phyloP scores from a whole-genome alignment of 2,329 filamentous ascomycete genomes.

The Westerdykella ornata region DNA sequence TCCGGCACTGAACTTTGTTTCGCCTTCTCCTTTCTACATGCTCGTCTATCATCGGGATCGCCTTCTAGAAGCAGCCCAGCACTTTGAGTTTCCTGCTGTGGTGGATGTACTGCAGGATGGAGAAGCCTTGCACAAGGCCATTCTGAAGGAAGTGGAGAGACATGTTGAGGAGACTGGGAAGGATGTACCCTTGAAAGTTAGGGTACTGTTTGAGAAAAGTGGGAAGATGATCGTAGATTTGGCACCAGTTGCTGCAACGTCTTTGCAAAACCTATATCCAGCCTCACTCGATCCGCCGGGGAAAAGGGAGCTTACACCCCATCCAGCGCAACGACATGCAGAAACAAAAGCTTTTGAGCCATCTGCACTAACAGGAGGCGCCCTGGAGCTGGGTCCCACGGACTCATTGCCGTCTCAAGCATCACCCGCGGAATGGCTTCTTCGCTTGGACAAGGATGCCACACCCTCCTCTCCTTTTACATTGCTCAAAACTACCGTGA shows the following conservation, averaged over 20 bases:
- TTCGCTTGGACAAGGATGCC: conserved; percentile 48
- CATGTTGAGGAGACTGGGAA: conserved; percentile 16
- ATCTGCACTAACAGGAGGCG: conserved; percentile 33
- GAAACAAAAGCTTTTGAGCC: conserved; percentile 21
- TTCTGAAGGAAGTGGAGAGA: conserved; percentile 28
- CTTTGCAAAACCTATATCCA: conserved; percentile 54
- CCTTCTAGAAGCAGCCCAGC: conserved; percentile 54
- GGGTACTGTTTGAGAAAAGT: conserved; percentile 41
- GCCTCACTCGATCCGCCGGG: conserved; percentile 46
- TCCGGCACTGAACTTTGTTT: conserved; percentile 42
- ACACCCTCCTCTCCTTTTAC: conserved; percentile 60
- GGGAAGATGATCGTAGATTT: conserved; percentile 37
- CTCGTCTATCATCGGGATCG: conserved; percentile 71
- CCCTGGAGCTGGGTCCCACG: conserved; percentile 26
- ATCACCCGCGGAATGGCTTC: conserved; percentile 37
- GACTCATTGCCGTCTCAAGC: conserved; percentile 21
- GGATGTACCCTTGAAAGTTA: conserved; percentile 26
- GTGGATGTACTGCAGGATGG: conserved; percentile 31
- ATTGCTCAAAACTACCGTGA: conserved; percentile 75
- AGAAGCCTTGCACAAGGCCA: conserved; percentile 25
- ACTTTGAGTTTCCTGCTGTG: conserved; percentile 44
- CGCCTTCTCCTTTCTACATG: conserved; percentile 66
- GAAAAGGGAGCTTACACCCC: conserved; percentile 10
- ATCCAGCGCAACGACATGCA: conserved; percentile 8
- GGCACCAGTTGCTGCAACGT: conserved; percentile 35